phyloP scores from a whole-genome alignment of 176 grass and related monocot genomes.

The Thalia dealbata region DNA sequence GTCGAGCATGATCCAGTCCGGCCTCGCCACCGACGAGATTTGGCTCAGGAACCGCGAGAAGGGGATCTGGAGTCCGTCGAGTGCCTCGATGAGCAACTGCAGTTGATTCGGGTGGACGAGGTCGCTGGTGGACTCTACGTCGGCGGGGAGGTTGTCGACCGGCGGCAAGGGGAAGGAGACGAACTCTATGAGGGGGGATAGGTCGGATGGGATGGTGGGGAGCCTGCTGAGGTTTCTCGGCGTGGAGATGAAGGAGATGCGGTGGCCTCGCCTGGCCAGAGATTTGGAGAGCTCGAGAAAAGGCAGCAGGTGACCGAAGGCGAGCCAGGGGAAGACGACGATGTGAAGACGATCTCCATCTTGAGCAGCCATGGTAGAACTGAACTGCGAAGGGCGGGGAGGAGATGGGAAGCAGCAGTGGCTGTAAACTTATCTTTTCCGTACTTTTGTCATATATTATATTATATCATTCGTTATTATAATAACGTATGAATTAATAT shows the following conservation, averaged over 20 bases:
- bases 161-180: slow-evolving; percentile 23
- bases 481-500: no score
- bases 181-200: slow-evolving; percentile 17
- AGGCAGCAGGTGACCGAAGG: slow-evolving; percentile 39
- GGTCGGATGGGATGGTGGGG: neutral
- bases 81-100: slow-evolving; percentile 32
- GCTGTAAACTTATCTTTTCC: no score
- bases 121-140: slow-evolving; percentile 32
- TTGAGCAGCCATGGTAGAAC: neutral
- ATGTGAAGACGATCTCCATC: slow-evolving; percentile 17
- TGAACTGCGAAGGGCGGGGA: no score
- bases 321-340: slow-evolving; percentile 45
- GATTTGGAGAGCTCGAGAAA: slow-evolving; percentile 31
- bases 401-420: no score
- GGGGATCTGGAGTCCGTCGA: slow-evolving; percentile 27
- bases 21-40: neutral
- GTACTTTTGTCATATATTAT: no score
- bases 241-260: slow-evolving; percentile 43
- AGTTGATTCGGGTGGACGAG: slow-evolving; percentile 11
- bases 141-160: slow-evolving; percentile 5
- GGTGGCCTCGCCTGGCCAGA: slow-evolving; percentile 29
- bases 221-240: slow-evolving; percentile 40
- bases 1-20: slow-evolving; percentile 4
- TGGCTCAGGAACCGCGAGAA: neutral
- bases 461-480: no score